Evolutionary conservation across 495 filamentous ascomycete genomes (phyloP).

Genomic region (Talaromyces stipitatus): DNA sequence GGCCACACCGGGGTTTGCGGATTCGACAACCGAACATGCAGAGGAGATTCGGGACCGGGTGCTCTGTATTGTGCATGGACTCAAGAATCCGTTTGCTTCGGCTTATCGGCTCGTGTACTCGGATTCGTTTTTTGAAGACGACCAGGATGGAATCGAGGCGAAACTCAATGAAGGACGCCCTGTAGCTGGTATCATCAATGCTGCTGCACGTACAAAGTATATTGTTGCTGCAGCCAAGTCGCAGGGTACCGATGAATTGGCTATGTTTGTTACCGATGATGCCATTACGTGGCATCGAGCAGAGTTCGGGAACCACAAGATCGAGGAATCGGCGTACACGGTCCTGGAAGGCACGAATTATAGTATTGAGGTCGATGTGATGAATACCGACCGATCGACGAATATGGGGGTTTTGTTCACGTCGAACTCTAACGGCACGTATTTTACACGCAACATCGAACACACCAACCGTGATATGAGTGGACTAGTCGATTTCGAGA

Average conservation of each 20-base stretch:
- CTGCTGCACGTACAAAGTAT: constrained; percentile 75
- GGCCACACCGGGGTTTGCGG: constrained; percentile 63
- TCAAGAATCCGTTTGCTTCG: constrained; percentile 48
- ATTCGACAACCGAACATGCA: constrained; percentile 39
- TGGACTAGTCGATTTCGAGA: constrained; percentile 87
- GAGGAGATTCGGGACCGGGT: constrained; percentile 55
- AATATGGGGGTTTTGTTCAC: constrained; percentile 83
- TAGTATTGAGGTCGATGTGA: constrained; percentile 92
- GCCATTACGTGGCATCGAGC: constrained; percentile 83
- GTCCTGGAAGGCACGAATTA: constrained; percentile 92
- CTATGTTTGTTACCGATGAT: constrained; percentile 77
- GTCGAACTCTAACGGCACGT: constrained; percentile 94
- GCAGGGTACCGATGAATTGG: constrained; percentile 76
- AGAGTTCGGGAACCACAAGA: constrained; percentile 70
- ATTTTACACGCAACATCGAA: constrained; percentile 83
- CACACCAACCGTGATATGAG: constrained; percentile 72
- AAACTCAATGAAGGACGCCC: constrained; percentile 63
- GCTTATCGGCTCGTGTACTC: constrained; percentile 73
- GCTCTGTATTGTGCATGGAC: constrained; percentile 70
- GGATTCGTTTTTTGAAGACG: constrained; percentile 62
- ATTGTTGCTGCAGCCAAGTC: constrained; percentile 76
- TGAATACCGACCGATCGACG: constrained; percentile 51
- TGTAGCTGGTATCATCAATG: constrained; percentile 65
- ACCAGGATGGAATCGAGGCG: constrained; percentile 53
- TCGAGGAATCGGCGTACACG: constrained; percentile 85